Conservation (phyloP, 257 asterid genomes). For the Ocimum tenuiflorum region DNA sequence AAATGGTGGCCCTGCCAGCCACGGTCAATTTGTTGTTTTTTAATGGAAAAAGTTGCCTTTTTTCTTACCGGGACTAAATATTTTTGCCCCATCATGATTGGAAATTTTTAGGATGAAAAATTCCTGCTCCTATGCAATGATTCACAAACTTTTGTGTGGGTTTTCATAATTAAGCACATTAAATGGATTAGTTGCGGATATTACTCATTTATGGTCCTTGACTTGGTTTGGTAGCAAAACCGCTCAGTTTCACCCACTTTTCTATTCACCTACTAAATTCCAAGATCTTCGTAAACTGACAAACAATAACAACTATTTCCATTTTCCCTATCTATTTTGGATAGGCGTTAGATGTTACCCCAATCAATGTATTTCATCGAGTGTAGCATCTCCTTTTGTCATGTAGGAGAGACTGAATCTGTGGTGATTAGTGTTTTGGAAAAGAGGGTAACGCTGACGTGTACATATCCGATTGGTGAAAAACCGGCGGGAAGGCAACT, state of each 20-base stretch:
- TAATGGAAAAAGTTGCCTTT: not conserved
- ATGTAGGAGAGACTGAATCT: slow-evolving; percentile 64
- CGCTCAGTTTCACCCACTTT: not conserved
- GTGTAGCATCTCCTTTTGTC: not conserved
- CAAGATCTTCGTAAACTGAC: not conserved
- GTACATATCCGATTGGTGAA: slow-evolving; percentile 26
- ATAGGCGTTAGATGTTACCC: not conserved
- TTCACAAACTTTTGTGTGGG: too few relatives aligned
- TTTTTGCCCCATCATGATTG: too few relatives aligned
- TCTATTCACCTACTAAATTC: not conserved
- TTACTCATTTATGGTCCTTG: too few relatives aligned
- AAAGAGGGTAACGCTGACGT: slow-evolving; percentile 69
- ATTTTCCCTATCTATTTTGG: not conserved
- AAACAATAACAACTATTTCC: slow-evolving; percentile 8
- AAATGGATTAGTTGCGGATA: too few relatives aligned
- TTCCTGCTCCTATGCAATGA: too few relatives aligned
- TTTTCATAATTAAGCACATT: too few relatives aligned
- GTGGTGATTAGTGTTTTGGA: slow-evolving; percentile 63
- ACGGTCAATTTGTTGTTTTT: not conserved
- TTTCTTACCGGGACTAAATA: too few relatives aligned
- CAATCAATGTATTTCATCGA: not conserved
- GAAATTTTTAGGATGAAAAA: too few relatives aligned
- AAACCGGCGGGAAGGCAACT: slow-evolving; percentile 18
- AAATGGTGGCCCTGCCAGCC: slow-evolving; percentile 6
- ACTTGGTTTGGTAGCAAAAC: not conserved